Evolutionary conservation across 768 basidiomycete species (phyloP).

Genomic region (Wakefieldia striispora): DNA sequence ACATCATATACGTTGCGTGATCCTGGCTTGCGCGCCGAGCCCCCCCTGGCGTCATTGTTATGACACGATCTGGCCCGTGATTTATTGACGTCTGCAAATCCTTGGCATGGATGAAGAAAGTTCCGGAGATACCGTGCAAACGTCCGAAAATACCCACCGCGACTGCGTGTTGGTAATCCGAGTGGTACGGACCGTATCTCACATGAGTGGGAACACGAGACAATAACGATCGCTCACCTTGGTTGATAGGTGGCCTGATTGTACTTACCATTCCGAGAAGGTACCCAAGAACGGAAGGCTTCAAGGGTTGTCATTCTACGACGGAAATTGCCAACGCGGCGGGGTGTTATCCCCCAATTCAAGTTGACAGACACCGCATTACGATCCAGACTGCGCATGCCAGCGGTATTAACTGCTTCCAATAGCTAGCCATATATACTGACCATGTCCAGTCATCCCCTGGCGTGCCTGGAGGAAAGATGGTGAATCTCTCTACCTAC

Average conservation of each 20-base stretch:
- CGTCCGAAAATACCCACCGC: too few relatives aligned
- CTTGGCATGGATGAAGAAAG: slow-evolving; percentile 13
- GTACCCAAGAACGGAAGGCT: neutral
- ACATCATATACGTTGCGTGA: neutral
- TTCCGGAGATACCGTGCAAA: neutral
- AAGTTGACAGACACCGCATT: slow-evolving; percentile 3
- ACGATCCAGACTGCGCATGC: slow-evolving; percentile 1
- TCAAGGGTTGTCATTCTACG: slow-evolving; percentile 3
- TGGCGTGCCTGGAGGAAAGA: too few relatives aligned
- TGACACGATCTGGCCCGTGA: neutral
- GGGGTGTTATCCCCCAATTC: neutral
- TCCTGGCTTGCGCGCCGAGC: neutral
- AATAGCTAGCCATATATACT: neutral
- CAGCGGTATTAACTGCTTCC: neutral
- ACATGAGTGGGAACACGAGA: slow-evolving; percentile 12
- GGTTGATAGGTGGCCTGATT: slow-evolving; percentile 13
- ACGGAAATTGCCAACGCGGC: neutral
- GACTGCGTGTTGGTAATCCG: slow-evolving; percentile 4
- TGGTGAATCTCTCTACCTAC: neutral
- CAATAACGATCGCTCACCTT: slow-evolving; percentile 21
- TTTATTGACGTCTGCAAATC: neutral
- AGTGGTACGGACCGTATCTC: slow-evolving; percentile 1
- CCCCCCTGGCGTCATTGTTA: neutral
- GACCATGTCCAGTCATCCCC: neutral
- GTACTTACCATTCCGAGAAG: slow-evolving; percentile 11